phyloP scores from a whole-genome alignment of 176 grass and related monocot genomes.

The Carex littledalei region DNA sequence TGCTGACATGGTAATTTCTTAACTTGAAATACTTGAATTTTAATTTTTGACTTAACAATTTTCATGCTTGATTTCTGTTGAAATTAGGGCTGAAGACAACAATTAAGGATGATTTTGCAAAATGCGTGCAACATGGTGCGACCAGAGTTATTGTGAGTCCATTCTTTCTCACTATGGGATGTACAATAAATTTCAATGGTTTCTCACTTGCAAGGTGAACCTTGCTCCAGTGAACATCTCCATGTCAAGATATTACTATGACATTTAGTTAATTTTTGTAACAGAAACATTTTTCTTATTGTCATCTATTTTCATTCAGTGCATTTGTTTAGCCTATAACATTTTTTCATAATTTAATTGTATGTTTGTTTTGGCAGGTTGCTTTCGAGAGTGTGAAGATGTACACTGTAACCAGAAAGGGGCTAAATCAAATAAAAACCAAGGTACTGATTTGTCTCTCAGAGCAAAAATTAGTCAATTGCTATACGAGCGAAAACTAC shows the following conservation, averaged over 20 bases:
- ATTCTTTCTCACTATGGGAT: slow-evolving; percentile 67
- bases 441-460: slow-evolving; percentile 49
- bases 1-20: slow-evolving; percentile 78
- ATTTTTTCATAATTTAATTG: slow-evolving; percentile 30
- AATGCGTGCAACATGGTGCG: slow-evolving; percentile 73
- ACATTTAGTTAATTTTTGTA: too few relatives aligned
- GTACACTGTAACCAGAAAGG: slow-evolving; percentile 54
- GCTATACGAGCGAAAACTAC: slow-evolving; percentile 32
- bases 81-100: slow-evolving; percentile 62
- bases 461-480: slow-evolving; percentile 78
- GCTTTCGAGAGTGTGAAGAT: slow-evolving; percentile 78
- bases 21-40: background rate
- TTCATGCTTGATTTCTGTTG: background rate
- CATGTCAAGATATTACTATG: too few relatives aligned
- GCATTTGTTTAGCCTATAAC: background rate
- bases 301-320: background rate
- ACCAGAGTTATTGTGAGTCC: slow-evolving; percentile 62
- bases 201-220: too few relatives aligned
- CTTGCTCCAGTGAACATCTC: too few relatives aligned
- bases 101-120: slow-evolving; percentile 71
- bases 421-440: slow-evolving; percentile 75
- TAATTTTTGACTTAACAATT: background rate
- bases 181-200: background rate
- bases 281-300: background rate
- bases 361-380: slow-evolving; percentile 48